phyloP scores from a whole-genome alignment of 208 protist genomes.

The Phytomonas francai region DNA sequence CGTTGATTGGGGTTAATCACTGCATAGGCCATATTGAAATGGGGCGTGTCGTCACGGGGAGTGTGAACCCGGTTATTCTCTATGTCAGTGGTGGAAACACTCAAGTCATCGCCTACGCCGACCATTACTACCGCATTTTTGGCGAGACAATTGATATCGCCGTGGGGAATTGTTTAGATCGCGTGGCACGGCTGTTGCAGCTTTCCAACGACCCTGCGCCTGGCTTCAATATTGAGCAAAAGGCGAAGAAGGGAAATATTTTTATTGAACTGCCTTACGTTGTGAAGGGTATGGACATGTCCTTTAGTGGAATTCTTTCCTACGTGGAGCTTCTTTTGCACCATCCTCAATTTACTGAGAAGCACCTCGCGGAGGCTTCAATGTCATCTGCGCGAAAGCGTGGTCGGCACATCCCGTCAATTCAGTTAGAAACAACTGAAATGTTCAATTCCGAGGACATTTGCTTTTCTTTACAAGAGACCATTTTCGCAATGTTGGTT shows the following conservation, averaged over 20 bases:
- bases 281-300: conserved; percentile 98
- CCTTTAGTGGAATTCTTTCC: conserved; percentile 94
- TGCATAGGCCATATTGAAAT: conserved; percentile 99
- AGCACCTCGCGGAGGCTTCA: conserved; percentile 17
- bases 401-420: background rate
- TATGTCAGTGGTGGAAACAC: conserved; percentile 99
- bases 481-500: conserved; percentile 98
- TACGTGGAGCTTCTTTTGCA: conserved; percentile 70
- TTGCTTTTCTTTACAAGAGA: conserved; percentile 99
- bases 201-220: conserved; percentile 98
- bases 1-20: conserved; percentile 98
- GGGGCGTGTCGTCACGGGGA: conserved; percentile 95
- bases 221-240: conserved; percentile 99
- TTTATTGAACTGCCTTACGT: conserved; percentile 96
- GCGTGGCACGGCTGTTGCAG: conserved; percentile 92
- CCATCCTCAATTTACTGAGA: conserved; percentile 60
- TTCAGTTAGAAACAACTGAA: conserved; percentile 23
- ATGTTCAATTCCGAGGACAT: conserved; percentile 92
- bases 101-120: conserved; percentile 96
- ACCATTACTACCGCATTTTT: conserved; percentile 98
- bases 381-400: background rate
- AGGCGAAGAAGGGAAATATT: conserved; percentile 72
- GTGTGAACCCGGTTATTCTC: conserved; percentile 95
- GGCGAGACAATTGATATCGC: conserved; percentile 99
- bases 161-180: conserved; percentile 97